A percentile compares a stretch with the other conserved stretches of the same genome.
Evolutionary conservation across 2,329 filamentous ascomycete species (phyloP).

Genomic region (Pseudocercospora macadamiae): DNA sequence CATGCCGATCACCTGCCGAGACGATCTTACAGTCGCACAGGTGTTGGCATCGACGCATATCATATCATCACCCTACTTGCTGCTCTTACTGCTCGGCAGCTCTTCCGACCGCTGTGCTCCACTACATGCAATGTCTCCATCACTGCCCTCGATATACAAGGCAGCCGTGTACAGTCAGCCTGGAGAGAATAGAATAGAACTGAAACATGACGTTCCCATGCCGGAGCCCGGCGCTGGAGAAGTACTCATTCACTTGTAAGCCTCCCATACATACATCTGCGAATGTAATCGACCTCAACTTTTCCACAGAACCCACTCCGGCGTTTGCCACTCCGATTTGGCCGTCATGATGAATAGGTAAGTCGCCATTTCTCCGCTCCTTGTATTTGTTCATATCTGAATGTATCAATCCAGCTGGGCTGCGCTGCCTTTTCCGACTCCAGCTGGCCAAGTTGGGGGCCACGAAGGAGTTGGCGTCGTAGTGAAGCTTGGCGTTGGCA

Average conservation of each 20-base stretch:
- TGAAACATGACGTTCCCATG: background rate
- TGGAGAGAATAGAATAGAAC: background rate
- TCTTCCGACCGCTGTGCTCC: too few species aligned
- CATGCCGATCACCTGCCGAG: too few species aligned
- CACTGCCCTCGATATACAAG: background rate
- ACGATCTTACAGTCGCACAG: too few species aligned
- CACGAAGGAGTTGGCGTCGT: constrained; percentile 69
- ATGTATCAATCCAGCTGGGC: constrained; percentile 46
- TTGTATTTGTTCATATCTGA: constrained; percentile 17
- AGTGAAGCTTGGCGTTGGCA: constrained; percentile 65
- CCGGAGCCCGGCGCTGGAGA: constrained; percentile 52
- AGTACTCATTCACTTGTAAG: constrained; percentile 42
- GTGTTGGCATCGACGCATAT: too few species aligned
- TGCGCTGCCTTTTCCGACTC: constrained; percentile 61
- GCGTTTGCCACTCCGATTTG: constrained; percentile 67
- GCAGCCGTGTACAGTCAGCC: background rate
- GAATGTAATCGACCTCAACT: background rate
- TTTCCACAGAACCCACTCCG: constrained; percentile 61
- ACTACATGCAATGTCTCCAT: too few species aligned
- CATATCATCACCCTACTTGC: too few species aligned
- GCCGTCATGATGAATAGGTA: constrained; percentile 53
- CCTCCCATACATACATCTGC: constrained; percentile 60
- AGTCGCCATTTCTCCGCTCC: background rate
- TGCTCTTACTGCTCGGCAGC: too few species aligned
- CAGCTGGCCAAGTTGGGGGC: constrained; percentile 66